A percentile compares a stretch with the other conserved stretches of the same genome.
Conservation (phyloP, 768 basidiomycete genomes). For the Lactarius indigo region DNA sequence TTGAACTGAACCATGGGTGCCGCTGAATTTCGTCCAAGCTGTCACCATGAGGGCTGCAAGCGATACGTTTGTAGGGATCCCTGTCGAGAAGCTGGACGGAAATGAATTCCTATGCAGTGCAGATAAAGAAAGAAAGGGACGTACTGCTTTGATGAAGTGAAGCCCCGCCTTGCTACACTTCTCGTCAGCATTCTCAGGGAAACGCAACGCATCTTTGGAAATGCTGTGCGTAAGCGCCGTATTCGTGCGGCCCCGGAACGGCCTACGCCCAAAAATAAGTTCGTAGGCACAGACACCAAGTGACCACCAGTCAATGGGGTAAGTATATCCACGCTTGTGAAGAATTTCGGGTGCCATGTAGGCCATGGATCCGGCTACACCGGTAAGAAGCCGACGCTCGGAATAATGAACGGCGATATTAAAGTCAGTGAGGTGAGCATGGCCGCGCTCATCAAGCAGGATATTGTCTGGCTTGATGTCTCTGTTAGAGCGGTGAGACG, state of each 20-base stretch:
- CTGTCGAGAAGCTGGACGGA: conserved; percentile 74
- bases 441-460: conserved; percentile 90
- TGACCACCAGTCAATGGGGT: conserved; percentile 96
- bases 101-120: background rate
- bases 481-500: conserved; percentile 38
- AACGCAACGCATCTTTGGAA: conserved; percentile 77
- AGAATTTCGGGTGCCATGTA: conserved; percentile 98
- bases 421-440: conserved; percentile 96
- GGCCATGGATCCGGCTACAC: conserved; percentile 97
- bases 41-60: conserved; percentile 76
- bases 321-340: conserved; percentile 90
- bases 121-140: background rate
- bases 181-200: conserved; percentile 85
- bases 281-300: conserved; percentile 92
- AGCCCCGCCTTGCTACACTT: conserved; percentile 76
- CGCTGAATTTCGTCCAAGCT: conserved; percentile 74
- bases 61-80: conserved; percentile 75
- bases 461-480: conserved; percentile 99
- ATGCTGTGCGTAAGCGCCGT: conserved; percentile 91
- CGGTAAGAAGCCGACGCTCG: conserved; percentile 77
- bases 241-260: conserved; percentile 92
- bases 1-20: conserved; percentile 83
- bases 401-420: conserved; percentile 98
- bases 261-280: conserved; percentile 85
- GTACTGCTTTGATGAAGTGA: conserved; percentile 73